Conservation (phyloP, 495 filamentous ascomycete genomes). For the Penicillium riverlandense region DNA sequence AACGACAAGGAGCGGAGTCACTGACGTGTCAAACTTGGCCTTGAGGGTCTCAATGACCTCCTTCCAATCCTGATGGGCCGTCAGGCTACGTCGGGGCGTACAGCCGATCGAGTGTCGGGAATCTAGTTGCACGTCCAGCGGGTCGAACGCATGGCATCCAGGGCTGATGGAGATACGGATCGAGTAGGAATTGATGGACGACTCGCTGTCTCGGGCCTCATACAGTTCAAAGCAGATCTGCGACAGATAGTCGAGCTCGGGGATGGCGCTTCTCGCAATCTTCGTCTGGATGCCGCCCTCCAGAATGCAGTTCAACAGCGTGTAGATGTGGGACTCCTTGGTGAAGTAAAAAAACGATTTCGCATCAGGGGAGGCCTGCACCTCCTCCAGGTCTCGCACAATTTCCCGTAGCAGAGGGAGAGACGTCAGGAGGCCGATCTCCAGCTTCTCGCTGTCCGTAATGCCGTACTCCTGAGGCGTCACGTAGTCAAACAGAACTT, state of each 20-base stretch:
- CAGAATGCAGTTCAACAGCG: slow-evolving; percentile 92
- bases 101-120: slow-evolving; percentile 91
- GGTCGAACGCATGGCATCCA: slow-evolving; percentile 92
- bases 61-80: slow-evolving; percentile 92
- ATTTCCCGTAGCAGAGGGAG: slow-evolving; percentile 92
- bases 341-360: slow-evolving; percentile 99
- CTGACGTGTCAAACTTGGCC: slow-evolving; percentile 90
- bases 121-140: slow-evolving; percentile 90
- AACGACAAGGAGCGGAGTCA: slow-evolving; percentile 7
- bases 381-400: slow-evolving; percentile 92
- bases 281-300: slow-evolving; percentile 95
- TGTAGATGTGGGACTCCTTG: slow-evolving; percentile 98
- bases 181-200: slow-evolving; percentile 74
- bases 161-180: slow-evolving; percentile 95
- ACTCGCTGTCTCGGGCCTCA: slow-evolving; percentile 76
- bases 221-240: slow-evolving; percentile 98
- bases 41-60: slow-evolving; percentile 87
- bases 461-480: slow-evolving; percentile 98
- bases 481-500: slow-evolving; percentile 96
- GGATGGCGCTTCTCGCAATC: slow-evolving; percentile 82
- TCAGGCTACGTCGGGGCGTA: slow-evolving; percentile 79
- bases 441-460: slow-evolving; percentile 85
- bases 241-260: slow-evolving; percentile 94
- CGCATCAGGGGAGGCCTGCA: slow-evolving; percentile 85
- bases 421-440: slow-evolving; percentile 91